Evolutionary conservation across 2,329 filamentous ascomycete species (phyloP), one percentile per base, ranked within the genome.

Genomic region (Myriangium duriaei): DNA sequence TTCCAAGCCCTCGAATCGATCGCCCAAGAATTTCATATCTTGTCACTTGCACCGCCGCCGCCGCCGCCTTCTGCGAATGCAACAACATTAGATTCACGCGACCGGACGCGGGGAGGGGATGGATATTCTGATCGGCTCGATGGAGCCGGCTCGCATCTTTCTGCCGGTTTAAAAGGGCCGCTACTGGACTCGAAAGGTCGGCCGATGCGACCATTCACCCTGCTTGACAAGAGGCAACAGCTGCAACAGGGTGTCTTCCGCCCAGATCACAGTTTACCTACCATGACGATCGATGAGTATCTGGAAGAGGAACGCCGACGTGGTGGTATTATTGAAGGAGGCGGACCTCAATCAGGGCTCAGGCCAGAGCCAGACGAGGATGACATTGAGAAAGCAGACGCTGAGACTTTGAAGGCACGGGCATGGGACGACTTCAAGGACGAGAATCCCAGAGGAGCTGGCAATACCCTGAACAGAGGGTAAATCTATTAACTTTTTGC

Each of bases 241-340:
- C 60, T 94, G 42, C 74, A 78, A 43, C 69, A 78, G 42, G 81
- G 81, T 2, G 88, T 98, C 1, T 98, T 98, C 60, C 72, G 83
- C 39, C 76, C 85, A 0, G 85, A 91, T 5, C 91, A 98, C 57
- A 95, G 84, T 60, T 64, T 98, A 42, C 91, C 91, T 1, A 96
- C 91, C 3, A 96, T 98, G 91, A 83, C 76, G 1, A 95, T 98
- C 44, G 91, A 98, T 50, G 91, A 98, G 63, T 98, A 96, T 54
- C 67, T 98, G 11, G 91, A 92, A 37, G 88, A 96, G 59, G 91
- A 96, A 64, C 72, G 73, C 53, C 72, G 74, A 47, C 69, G 82
- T 45, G 91, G 91, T 11, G 84, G 84, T 13, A 87, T 98, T 42
- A 83, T 96, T 39, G 81, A 95, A 54, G 91, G 87, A 24, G 86